A percentile compares a stretch with the other conserved stretches of the same genome.
Conservation (phyloP, 2,329 filamentous ascomycete species). For the Neofusicoccum sp. region DNA sequence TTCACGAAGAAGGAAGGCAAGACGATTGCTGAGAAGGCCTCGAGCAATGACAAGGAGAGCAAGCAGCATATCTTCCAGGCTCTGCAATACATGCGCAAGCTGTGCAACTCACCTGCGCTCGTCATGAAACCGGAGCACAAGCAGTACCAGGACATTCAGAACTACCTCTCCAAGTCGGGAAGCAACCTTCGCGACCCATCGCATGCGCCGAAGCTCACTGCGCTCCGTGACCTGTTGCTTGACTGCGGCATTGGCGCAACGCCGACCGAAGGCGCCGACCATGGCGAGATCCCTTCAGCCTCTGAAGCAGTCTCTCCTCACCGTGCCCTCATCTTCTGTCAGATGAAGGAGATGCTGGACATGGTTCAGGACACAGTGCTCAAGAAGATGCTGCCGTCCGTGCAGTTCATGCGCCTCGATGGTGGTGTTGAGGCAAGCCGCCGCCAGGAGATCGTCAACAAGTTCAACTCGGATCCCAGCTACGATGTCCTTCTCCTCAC, state of each 20-base stretch:
- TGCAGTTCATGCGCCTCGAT: conserved; percentile 91
- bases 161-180: conserved; percentile 72
- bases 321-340: conserved; percentile 93
- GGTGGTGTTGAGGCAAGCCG: conserved; percentile 89
- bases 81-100: conserved; percentile 97
- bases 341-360: conserved; percentile 99
- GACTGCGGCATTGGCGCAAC: conserved; percentile 89
- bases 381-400: conserved; percentile 83
- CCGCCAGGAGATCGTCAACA: conserved; percentile 96
- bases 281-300: conserved; percentile 56
- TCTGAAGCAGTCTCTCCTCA: conserved; percentile 89
- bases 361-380: conserved; percentile 96
- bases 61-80: conserved; percentile 99
- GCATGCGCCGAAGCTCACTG: conserved; percentile 90
- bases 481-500: conserved; percentile 94
- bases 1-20: conserved; percentile 93
- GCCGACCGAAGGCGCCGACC: conserved; percentile 33
- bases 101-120: conserved; percentile 95
- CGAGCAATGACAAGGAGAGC: conserved; percentile 77
- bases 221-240: conserved; percentile 88
- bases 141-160: conserved; percentile 84
- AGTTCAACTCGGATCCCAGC: conserved; percentile 95
- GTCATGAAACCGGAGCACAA: conserved; percentile 94
- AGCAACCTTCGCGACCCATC: conserved; percentile 79
- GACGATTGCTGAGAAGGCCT: conserved; percentile 78